These are phyloP conservation scores for Hyparrhenia diplandra DNA, from an alignment of 176 grass and related monocot genomes.

Conservation along the genomic window DNA sequence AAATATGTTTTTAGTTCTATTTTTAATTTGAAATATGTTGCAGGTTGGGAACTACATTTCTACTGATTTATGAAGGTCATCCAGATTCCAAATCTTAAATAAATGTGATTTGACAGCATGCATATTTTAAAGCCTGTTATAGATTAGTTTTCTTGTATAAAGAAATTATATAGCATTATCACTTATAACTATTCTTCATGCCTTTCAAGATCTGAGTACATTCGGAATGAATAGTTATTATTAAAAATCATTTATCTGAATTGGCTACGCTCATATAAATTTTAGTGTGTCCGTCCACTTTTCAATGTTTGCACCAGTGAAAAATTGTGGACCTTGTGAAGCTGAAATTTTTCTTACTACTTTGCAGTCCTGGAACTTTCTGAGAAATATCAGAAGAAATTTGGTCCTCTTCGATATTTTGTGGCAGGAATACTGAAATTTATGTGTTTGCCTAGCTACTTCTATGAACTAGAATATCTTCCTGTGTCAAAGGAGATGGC, in stretches of 20 bases:
- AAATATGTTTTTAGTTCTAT: neutral
- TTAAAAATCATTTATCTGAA: neutral
- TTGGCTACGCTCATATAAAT: neutral
- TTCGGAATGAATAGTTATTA: constrained; percentile 12
- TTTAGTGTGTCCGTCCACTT: neutral
- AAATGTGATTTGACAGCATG: neutral
- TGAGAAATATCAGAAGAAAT: constrained; percentile 93
- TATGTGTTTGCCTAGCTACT: constrained; percentile 90
- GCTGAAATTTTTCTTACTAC: constrained; percentile 5
- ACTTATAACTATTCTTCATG: neutral
- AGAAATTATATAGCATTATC: constrained; percentile 8
- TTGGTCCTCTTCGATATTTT: constrained; percentile 89
- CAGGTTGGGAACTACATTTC: neutral
- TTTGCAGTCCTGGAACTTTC: constrained; percentile 90
- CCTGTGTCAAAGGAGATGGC: constrained; percentile 48
- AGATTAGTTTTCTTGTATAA: neutral
- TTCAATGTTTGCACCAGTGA: constrained; percentile 3
- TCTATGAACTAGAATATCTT: constrained; percentile 94
- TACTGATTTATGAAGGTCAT: neutral
- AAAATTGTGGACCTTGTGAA: neutral
- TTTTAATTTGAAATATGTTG: neutral
- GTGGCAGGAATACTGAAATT: constrained; percentile 94
- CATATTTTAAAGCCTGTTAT: neutral
- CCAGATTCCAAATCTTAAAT: neutral
- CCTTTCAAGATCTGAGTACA: neutral